Percentiles rank a stretch among this genome's conserved stretches.
phyloP scores from a whole-genome alignment of 2,329 filamentous ascomycete species.

The Chaetomiaceae sp. region DNA sequence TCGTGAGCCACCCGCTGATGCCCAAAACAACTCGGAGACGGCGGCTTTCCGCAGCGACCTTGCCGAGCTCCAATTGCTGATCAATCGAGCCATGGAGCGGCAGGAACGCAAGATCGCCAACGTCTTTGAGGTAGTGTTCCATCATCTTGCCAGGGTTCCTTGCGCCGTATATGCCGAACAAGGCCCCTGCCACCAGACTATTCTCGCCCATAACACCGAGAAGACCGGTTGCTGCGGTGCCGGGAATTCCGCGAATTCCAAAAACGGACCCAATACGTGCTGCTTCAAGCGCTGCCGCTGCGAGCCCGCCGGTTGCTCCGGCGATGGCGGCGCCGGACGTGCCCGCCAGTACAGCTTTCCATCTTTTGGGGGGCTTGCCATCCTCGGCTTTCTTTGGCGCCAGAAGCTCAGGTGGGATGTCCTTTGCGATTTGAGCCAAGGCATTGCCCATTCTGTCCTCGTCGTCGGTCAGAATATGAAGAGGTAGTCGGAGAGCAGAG shows the following conservation, averaged over 20 bases:
- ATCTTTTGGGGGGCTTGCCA: conserved; percentile 59
- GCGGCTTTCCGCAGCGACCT: conserved; percentile 53
- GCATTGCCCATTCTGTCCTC: conserved; percentile 72
- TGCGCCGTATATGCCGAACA: conserved; percentile 89
- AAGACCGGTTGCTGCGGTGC: conserved; percentile 70
- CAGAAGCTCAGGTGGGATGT: conserved; percentile 61
- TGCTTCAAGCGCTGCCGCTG: conserved; percentile 69
- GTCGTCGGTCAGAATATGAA: conserved; percentile 61
- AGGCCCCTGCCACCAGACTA: conserved; percentile 70
- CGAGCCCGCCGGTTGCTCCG: conserved; percentile 70
- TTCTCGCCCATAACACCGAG: conserved; percentile 78
- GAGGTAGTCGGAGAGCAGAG: conserved; percentile 65
- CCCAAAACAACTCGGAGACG: conserved; percentile 78
- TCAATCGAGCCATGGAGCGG: conserved; percentile 56
- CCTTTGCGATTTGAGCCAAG: conserved; percentile 68
- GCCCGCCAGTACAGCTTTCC: conserved; percentile 59
- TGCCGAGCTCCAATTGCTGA: conserved; percentile 45
- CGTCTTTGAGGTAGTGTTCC: conserved; percentile 79
- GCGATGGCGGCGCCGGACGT: conserved; percentile 62
- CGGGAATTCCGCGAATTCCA: conserved; percentile 69
- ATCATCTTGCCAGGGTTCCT: conserved; percentile 82
- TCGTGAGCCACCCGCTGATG: conserved; percentile 74
- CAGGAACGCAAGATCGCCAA: conserved; percentile 84
- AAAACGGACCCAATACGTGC: conserved; percentile 77
- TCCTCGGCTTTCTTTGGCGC: conserved; percentile 60